These are phyloP conservation scores for Sarocladium strictum DNA, from an alignment of 2,329 filamentous ascomycete species.

Conservation along the genomic window DNA sequence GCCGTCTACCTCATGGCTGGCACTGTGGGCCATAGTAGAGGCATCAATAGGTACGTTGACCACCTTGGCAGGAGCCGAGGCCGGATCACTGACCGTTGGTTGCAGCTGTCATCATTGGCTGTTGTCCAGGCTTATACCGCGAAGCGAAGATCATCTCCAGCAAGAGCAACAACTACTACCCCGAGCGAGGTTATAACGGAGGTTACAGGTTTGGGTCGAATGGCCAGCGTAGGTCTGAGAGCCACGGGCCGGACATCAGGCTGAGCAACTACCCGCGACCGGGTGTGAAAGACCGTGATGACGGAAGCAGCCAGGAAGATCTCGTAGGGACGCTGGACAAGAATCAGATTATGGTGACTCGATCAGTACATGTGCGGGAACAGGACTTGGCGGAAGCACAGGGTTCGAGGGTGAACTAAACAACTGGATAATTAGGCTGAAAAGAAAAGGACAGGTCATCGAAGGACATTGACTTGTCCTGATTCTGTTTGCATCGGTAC, in stretches of 20 bases:
- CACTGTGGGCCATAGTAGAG: conserved; percentile 13
- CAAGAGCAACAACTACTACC: conserved; percentile 9
- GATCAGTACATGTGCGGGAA: not conserved
- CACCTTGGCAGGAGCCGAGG: not conserved
- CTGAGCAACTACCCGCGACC: conserved; percentile 6
- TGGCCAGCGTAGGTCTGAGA: not conserved
- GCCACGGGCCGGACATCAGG: not conserved
- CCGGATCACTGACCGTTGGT: not conserved
- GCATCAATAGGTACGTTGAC: conserved; percentile 10
- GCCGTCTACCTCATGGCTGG: conserved; percentile 12
- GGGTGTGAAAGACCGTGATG: conserved; percentile 4
- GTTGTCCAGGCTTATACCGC: conserved; percentile 12
- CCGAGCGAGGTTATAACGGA: conserved; percentile 4
- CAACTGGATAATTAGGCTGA: too few relatives aligned
- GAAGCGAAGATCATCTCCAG: conserved; percentile 11
- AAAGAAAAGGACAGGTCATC: too few relatives aligned
- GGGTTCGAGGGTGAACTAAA: too few relatives aligned
- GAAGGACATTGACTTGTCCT: too few relatives aligned
- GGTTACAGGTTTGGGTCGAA: not conserved
- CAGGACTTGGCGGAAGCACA: too few relatives aligned
- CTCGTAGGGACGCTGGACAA: not conserved
- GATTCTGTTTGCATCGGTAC: too few relatives aligned
- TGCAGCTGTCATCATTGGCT: conserved; percentile 13
- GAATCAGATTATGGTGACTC: not conserved
- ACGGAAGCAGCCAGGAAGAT: conserved; percentile 12